phyloP scores from a whole-genome alignment of 2,329 filamentous ascomycete species.

The Metarhizium robertsii region DNA sequence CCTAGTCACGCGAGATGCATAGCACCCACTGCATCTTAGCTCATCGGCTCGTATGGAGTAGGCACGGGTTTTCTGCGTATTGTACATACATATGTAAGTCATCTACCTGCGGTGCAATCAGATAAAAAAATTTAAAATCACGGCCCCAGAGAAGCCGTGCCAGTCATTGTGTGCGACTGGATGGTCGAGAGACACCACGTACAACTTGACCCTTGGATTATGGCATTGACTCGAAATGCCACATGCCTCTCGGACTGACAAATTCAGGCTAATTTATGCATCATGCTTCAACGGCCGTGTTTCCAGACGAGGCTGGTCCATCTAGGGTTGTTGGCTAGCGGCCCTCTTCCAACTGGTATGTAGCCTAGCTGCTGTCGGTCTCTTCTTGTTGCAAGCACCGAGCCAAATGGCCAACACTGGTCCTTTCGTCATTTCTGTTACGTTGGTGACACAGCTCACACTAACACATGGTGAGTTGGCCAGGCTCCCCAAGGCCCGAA shows the following conservation, averaged over 20 bases:
- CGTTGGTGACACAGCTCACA: constrained; percentile 1
- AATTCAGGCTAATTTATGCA: constrained; percentile 1
- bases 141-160: not conserved
- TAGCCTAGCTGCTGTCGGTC: not conserved
- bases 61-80: not conserved
- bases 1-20: constrained; percentile 7
- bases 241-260: not conserved
- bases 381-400: not conserved
- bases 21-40: constrained; percentile 7
- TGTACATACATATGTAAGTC: not conserved
- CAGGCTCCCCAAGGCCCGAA: constrained; percentile 3
- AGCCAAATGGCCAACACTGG: not conserved
- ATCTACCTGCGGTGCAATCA: not conserved
- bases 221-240: not conserved
- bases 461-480: not conserved
- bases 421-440: not conserved
- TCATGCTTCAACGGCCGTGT: not conserved
- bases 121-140: not conserved
- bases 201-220: not conserved
- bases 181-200: not conserved
- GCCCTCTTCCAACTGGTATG: not conserved
- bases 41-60: not conserved
- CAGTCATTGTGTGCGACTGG: not conserved
- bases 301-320: constrained; percentile 4
- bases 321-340: not conserved